These are phyloP conservation scores for Hypoxylon perforatum DNA, from an alignment of 495 filamentous ascomycete genomes.

Conservation along the genomic window DNA sequence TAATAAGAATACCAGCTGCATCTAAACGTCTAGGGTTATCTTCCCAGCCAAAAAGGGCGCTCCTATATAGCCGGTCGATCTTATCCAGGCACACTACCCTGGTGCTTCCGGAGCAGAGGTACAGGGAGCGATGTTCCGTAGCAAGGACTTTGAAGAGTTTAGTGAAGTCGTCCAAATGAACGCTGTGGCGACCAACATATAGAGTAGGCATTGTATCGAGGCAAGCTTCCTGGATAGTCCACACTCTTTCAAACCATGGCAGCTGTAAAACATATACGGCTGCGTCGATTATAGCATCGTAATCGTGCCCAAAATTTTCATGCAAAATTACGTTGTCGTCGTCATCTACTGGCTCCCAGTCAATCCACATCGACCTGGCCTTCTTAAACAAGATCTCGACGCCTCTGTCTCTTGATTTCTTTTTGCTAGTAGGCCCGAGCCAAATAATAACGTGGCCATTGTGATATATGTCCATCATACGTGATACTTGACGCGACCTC, in stretches of 20 bases:
- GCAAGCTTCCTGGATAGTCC: conserved; percentile 37
- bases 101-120: background rate
- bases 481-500: conserved; percentile 23
- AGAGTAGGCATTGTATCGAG: background rate
- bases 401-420: background rate
- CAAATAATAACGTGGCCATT: conserved; percentile 9
- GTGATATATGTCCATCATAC: conserved; percentile 39
- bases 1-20: conserved; percentile 1
- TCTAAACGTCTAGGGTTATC: background rate
- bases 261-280: background rate
- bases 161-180: background rate
- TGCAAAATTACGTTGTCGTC: conserved; percentile 15
- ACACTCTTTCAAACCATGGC: conserved; percentile 29
- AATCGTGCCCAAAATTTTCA: conserved; percentile 1
- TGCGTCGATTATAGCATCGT: background rate
- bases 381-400: conserved; percentile 23
- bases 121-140: background rate
- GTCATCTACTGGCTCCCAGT: conserved; percentile 28
- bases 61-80: background rate
- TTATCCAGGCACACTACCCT: background rate
- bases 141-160: background rate
- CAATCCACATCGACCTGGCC: conserved; percentile 10
- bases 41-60: background rate
- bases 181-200: conserved; percentile 11
- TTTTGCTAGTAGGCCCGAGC: conserved; percentile 13